Conservation (phyloP, 2,329 filamentous ascomycete species). For the Botrytis fragariae region DNA sequence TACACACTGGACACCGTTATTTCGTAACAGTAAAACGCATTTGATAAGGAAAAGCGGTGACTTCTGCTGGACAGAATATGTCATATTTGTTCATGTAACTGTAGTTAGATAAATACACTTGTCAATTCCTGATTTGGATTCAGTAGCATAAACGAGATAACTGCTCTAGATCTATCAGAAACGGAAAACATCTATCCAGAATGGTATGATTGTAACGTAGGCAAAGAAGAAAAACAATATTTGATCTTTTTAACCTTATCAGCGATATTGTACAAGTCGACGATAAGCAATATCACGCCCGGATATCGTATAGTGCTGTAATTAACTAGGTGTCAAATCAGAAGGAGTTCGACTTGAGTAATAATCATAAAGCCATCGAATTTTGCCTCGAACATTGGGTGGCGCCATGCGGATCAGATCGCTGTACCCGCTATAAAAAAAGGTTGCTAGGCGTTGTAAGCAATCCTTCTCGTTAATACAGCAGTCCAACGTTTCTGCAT, state of each 20-base stretch:
- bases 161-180: not conserved
- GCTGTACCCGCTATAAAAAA: not conserved
- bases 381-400: not conserved
- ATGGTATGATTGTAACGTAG: not conserved
- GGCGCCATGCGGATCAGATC: not conserved
- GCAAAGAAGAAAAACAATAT: not conserved
- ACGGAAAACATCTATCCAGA: not conserved
- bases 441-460: not conserved
- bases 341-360: not conserved
- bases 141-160: not conserved
- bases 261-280: not conserved
- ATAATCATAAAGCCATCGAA: not conserved
- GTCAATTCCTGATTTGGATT: not conserved
- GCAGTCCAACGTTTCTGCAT: not conserved
- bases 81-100: not conserved
- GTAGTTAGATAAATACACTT: not conserved
- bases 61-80: not conserved
- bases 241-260: not conserved
- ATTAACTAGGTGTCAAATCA: not conserved
- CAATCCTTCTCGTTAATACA: not conserved
- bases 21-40: not conserved
- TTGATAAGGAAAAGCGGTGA: not conserved
- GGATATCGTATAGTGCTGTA: not conserved
- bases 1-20: not conserved
- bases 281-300: not conserved